These are phyloP conservation scores for Myriangium duriaei DNA, from an alignment of 2,329 filamentous ascomycete genomes.

Conservation along the genomic window DNA sequence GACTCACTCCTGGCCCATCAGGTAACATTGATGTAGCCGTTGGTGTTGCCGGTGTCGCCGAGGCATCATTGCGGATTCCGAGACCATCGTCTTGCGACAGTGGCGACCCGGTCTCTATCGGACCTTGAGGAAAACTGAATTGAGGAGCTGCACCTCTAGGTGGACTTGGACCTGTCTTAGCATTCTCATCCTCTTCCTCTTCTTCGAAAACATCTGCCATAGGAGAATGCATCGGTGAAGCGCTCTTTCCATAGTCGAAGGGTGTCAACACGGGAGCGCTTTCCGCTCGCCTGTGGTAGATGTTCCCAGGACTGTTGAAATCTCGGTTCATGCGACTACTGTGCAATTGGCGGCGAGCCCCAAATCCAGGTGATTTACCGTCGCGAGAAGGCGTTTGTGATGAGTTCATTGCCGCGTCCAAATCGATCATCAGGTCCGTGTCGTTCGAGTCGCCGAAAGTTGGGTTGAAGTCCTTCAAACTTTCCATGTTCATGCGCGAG, in stretches of 20 bases:
- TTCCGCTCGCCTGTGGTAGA: conserved; percentile 66
- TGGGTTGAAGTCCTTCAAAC: conserved; percentile 23
- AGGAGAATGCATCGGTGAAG: conserved; percentile 38
- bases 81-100: conserved; percentile 15
- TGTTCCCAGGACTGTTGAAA: conserved; percentile 55
- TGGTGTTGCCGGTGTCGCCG: conserved; percentile 1
- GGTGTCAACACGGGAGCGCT: conserved; percentile 69
- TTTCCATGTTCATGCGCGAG: conserved; percentile 1
- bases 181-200: conserved; percentile 42
- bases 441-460: conserved; percentile 59
- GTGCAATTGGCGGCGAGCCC: conserved; percentile 55
- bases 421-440: conserved; percentile 65
- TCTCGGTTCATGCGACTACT: conserved; percentile 61
- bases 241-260: conserved; percentile 42
- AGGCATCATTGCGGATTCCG: conserved; percentile 16
- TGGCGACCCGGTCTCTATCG: conserved; percentile 24
- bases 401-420: conserved; percentile 84
- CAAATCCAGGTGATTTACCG: conserved; percentile 13
- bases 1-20: conserved; percentile 14
- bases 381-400: conserved; percentile 63
- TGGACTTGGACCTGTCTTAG: neutral
- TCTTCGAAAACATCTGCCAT: conserved; percentile 86
- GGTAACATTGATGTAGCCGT: conserved; percentile 1
- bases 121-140: conserved; percentile 16
- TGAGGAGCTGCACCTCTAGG: neutral